Conservation (phyloP, 2,329 filamentous ascomycete genomes). For the Exophiala lecanii-corni region DNA sequence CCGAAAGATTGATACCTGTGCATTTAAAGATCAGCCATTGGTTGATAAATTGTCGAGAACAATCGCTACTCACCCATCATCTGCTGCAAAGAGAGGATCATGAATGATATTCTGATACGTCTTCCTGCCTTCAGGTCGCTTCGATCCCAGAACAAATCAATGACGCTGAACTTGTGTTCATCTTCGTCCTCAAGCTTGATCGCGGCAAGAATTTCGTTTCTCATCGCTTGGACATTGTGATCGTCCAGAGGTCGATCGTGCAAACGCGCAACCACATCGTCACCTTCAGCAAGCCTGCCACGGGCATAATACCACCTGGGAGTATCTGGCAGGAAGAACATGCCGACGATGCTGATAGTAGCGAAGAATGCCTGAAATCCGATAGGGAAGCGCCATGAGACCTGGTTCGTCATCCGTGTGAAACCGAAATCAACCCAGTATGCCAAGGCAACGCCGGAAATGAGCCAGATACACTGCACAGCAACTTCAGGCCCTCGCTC, state of each 20-base stretch:
- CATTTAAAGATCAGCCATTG: background rate
- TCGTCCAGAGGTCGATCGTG: conserved; percentile 20
- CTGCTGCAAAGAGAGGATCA: conserved; percentile 30
- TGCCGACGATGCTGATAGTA: conserved; percentile 24
- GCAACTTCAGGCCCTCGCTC: conserved; percentile 29
- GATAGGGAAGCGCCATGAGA: conserved; percentile 33
- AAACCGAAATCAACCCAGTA: conserved; percentile 32
- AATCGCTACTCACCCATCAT: conserved; percentile 25
- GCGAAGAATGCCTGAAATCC: conserved; percentile 30
- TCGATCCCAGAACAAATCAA: conserved; percentile 32
- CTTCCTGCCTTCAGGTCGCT: conserved; percentile 34
- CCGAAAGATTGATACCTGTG: conserved; percentile 30
- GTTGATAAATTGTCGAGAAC: background rate
- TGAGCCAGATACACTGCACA: conserved; percentile 30
- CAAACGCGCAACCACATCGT: conserved; percentile 22
- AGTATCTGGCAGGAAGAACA: conserved; percentile 28
- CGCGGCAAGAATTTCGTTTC: conserved; percentile 27
- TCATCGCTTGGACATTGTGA: conserved; percentile 19
- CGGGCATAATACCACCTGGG: conserved; percentile 31
- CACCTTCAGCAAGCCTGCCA: conserved; percentile 26
- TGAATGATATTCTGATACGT: conserved; percentile 35
- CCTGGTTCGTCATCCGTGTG: conserved; percentile 28
- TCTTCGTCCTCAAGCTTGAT: conserved; percentile 21
- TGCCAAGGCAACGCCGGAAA: conserved; percentile 28
- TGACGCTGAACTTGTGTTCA: conserved; percentile 28